These are phyloP conservation scores for Monilinia laxa DNA, from an alignment of 2,329 filamentous ascomycete species.

Conservation along the genomic window DNA sequence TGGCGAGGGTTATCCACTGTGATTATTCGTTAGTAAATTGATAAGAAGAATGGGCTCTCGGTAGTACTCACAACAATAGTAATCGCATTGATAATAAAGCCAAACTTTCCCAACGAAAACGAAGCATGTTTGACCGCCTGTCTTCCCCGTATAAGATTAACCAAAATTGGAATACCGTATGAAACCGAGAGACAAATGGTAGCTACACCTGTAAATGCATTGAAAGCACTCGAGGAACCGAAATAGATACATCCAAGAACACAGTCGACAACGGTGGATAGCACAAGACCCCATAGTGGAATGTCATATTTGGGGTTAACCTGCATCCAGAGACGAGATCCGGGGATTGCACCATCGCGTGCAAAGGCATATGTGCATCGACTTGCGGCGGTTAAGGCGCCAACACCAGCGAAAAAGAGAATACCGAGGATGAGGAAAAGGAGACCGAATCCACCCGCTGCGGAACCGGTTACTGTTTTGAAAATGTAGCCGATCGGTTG, in stretches of 20 bases:
- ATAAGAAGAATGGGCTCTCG: not conserved
- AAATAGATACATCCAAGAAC: conserved; percentile 78
- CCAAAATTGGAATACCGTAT: conserved; percentile 73
- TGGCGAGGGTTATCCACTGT: conserved; percentile 65
- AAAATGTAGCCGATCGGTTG: conserved; percentile 77
- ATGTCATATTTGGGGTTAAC: conserved; percentile 67
- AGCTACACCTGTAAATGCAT: conserved; percentile 75
- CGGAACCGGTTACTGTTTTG: conserved; percentile 61
- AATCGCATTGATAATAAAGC: conserved; percentile 64
- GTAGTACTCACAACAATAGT: conserved; percentile 49
- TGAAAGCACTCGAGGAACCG: conserved; percentile 73
- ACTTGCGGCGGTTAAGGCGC: conserved; percentile 70
- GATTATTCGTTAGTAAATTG: not conserved
- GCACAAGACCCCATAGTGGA: conserved; percentile 65
- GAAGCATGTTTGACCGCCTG: conserved; percentile 62
- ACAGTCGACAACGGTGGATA: conserved; percentile 68
- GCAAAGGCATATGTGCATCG: conserved; percentile 76
- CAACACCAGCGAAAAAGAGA: conserved; percentile 72
- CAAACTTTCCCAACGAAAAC: conserved; percentile 68
- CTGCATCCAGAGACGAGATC: conserved; percentile 62
- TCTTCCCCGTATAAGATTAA: conserved; percentile 66
- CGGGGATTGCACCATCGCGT: conserved; percentile 71
- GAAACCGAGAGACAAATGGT: conserved; percentile 76
- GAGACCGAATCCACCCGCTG: conserved; percentile 70
- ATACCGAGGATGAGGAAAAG: conserved; percentile 76